Base-by-base conservation (phyloP, 176 grass and related monocot genomes). In the Miscanthus lutarioriparius region DNA sequence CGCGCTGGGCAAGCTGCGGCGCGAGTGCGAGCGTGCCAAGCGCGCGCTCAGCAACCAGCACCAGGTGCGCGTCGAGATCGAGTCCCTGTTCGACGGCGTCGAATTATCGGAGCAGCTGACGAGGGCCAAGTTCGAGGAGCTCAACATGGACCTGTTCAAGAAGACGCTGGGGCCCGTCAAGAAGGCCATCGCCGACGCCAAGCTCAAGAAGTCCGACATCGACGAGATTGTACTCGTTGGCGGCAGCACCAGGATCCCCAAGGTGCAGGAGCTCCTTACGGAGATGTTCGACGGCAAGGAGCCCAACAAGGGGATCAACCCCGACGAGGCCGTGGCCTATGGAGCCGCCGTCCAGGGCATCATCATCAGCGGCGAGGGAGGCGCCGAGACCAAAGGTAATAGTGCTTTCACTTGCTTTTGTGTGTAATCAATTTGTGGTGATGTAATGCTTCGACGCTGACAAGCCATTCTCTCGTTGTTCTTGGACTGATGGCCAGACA, bases 131-230 rank as follows among this genome's bases (percentile, higher is more conserved):
- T 90, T 90, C 64, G 88, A 90, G 72, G 88, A 83, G 84, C 54
- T 86, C 9, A 82, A 82, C 84, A 79, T 94, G 91, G 91, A 97
- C 74, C 85, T 97, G 2, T 94, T 97, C 82, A 39, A 83, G 32
- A 88, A 84, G 80, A 85, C 41, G 41, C 33, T 85, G 56, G 82
- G 67, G 0, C 82, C 67, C 2, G 82, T 89, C 22, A 75, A 25
- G 76, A 89, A 89, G 68, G 66, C 82, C 22, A 47, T 89, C 51
- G 75, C 39, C 2, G 82, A 89, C 44, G 82, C 87, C 10, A 74
- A 61, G 61, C 40, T 89, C 28, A 59, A 72, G 12, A 89, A 89
- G 43, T 22, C 19, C 4, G 43, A 85, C 74, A 79, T 89, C 27
- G 75, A 80, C 20, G 75, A 85, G 65, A 72, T 89, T n/a, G 56